phyloP scores from a whole-genome alignment of 2,329 filamentous ascomycete genomes.

The Chrysoporthe deuterocubensis region DNA sequence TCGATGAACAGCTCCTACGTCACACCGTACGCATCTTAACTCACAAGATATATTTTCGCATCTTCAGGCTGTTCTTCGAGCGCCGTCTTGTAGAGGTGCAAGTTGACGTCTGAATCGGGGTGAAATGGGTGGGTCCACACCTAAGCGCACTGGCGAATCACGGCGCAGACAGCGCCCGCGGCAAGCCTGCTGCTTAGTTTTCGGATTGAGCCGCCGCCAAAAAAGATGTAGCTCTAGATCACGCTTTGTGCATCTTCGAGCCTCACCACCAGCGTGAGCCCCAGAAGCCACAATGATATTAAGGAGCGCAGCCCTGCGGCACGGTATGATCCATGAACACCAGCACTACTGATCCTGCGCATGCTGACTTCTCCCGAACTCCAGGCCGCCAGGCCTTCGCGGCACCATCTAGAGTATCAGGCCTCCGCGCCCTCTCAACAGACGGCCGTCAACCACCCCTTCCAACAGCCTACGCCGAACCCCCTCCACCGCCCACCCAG shows the following conservation, averaged over 20 bases:
- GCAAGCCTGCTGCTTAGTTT: constrained; percentile 6
- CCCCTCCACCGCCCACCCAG: constrained; percentile 18
- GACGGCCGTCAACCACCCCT: constrained; percentile 36
- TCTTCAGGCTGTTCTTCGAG: not conserved
- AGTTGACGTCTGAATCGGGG: not conserved
- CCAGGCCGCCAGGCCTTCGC: constrained; percentile 59
- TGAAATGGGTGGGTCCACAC: not conserved
- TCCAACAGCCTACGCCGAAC: constrained; percentile 33
- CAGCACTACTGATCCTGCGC: not conserved
- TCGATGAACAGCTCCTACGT: not conserved
- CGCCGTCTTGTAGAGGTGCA: not conserved
- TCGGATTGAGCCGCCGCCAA: constrained; percentile 12
- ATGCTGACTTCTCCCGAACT: constrained; percentile 31
- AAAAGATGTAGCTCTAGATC: constrained; percentile 7
- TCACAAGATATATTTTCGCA: not conserved
- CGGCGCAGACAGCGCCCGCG: not conserved
- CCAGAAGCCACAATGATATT: constrained; percentile 55
- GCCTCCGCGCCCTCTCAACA: constrained; percentile 43
- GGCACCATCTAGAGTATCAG: constrained; percentile 45
- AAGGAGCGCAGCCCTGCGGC: constrained; percentile 57
- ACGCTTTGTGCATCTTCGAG: constrained; percentile 16
- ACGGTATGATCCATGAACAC: constrained; percentile 46
- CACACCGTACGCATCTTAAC: not conserved
- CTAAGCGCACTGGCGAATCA: constrained; percentile 10
- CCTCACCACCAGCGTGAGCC: constrained; percentile 29